Conservation (phyloP, 345 rosid genomes). For the Raphanus sativus region DNA sequence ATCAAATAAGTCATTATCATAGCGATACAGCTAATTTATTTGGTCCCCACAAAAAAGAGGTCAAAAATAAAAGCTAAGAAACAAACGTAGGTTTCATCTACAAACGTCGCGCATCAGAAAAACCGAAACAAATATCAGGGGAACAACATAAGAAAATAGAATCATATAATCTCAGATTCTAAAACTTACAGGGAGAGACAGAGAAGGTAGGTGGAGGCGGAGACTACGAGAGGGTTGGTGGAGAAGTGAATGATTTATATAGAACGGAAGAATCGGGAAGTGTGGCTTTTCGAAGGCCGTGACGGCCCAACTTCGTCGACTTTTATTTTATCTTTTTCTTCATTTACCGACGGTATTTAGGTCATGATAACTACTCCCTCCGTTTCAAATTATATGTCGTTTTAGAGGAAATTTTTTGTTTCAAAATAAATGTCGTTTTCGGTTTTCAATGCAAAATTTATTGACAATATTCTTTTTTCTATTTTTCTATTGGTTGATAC, state of each 20-base stretch:
- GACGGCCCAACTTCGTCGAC: conserved; percentile 5
- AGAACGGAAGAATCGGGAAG: not conserved
- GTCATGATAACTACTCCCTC: too few species aligned
- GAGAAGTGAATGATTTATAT: not conserved
- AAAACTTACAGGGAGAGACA: not conserved
- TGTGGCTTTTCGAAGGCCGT: conserved; percentile 10
- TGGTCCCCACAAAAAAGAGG: conserved; percentile 10
- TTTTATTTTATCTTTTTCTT: not conserved
- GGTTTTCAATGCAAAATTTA: too few species aligned
- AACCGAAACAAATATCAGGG: not conserved
- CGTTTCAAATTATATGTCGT: too few species aligned
- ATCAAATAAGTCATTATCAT: not conserved
- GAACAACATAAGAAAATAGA: not conserved
- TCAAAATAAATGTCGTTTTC: too few species aligned
- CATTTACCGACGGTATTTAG: too few species aligned
- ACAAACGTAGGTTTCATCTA: not conserved
- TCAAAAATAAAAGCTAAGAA: not conserved
- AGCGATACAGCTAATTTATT: too few species aligned
- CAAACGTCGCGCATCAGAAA: not conserved
- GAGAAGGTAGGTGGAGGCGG: not conserved
- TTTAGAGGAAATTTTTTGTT: too few species aligned
- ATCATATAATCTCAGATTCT: not conserved
- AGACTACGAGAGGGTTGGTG: conserved; percentile 9
- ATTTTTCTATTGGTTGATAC: too few species aligned
- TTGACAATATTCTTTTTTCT: too few species aligned